Base-by-base conservation (phyloP, 2,329 filamentous ascomycete genomes). In the Microthyrium microscopicum region DNA sequence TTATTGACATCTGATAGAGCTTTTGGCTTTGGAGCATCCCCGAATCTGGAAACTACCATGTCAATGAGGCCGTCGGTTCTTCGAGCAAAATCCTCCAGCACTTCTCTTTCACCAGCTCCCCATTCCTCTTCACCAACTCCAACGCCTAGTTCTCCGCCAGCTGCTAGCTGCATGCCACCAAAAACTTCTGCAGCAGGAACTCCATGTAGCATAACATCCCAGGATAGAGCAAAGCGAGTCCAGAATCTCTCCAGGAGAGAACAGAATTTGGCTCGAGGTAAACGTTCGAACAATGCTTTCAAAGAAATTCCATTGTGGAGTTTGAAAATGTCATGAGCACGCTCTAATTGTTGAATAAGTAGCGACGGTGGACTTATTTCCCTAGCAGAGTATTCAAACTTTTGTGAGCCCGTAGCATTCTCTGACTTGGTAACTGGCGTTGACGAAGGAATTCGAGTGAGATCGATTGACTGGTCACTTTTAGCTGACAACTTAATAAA, bases 51-150 rank as follows among this genome's bases (percentile, higher is more conserved):
- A 3, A 94, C 84, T 26, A 94, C 63, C 31, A 95, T 54, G 54
- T 98, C 89, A 5, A 92, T 69, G 25, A 98, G 63, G 1, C 89
- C 89, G 33, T 89, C 77, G 17, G 82, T 80, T 35, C 80, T 66
- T 7, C 66, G 67, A 2, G 83, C 73, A 40, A 93, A 72, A n/a
- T 83, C 83, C 53, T 95, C 87, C 2, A 98, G 61, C 1, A 95
- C 87, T 45, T 91, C 87, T 45, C 87, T 68, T 58, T 95, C 87
- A 20, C 84, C 84, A 50, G 87, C 94, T 4, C 87, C 87, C 52
- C 84, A 77, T 35, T 94, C 82, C 57, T 95, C 89, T 52, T 95
- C 89, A 13, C 89, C 89, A 1, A 95, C 89, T 0, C 89, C 89
- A 29, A 94, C 71, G 12, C 89, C 89, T 18, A 95, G 68, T 56